Evolutionary conservation across 352 stramenopile genomes (phyloP).

Genomic region (Globisporangium camurandrum): DNA sequence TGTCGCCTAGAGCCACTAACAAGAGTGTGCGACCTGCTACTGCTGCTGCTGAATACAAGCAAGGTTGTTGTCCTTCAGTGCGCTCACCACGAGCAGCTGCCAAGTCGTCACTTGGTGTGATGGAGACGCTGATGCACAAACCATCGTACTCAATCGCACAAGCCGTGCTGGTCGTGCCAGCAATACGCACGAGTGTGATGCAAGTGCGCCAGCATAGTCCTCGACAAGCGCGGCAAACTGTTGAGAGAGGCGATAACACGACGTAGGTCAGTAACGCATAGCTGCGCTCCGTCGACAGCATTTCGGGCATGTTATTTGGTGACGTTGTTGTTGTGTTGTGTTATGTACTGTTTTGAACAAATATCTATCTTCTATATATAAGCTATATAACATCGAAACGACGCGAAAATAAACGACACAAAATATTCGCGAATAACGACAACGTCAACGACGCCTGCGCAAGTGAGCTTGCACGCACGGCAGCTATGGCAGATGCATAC

Average conservation of each 20-base stretch:
- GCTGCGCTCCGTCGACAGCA: too few species aligned
- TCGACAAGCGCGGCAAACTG: background rate
- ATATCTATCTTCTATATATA: too few species aligned
- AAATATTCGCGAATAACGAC: too few species aligned
- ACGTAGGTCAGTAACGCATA: too few species aligned
- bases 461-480: too few species aligned
- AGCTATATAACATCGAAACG: too few species aligned
- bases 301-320: too few species aligned
- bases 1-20: background rate
- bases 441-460: too few species aligned
- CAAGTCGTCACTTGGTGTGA: background rate
- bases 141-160: slow-evolving; percentile 11
- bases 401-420: too few species aligned
- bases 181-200: slow-evolving; percentile 5
- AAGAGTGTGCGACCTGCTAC: background rate
- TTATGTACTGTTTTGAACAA: too few species aligned
- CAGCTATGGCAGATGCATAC: slow-evolving; percentile 4
- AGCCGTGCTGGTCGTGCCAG: slow-evolving; percentile 3
- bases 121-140: slow-evolving; percentile 13
- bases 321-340: too few species aligned
- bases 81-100: background rate
- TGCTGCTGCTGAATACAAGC: background rate
- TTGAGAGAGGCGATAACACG: background rate
- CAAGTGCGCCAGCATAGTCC: background rate
- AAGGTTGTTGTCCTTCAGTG: background rate